Percentiles rank a stretch among this genome's conserved stretches.
These are phyloP conservation scores for Pestalotiopsis sp. DNA, from an alignment of 2,329 filamentous ascomycete genomes.

Conservation along the genomic window DNA sequence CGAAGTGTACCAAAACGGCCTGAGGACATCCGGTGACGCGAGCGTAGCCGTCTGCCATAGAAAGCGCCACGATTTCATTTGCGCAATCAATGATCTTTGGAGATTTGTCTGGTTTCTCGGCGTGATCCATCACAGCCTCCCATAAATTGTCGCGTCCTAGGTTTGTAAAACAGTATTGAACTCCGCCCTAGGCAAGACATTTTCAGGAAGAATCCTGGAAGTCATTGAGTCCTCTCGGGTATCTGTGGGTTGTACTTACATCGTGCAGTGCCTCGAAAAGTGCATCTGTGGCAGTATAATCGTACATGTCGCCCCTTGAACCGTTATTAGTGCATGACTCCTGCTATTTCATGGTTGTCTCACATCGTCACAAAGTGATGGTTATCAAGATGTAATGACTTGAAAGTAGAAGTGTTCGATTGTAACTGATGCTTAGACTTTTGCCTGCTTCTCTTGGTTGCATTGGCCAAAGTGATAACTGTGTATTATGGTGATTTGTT, in stretches of 20 bases:
- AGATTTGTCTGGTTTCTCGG: slow-evolving; percentile 66
- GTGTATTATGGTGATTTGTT: too few relatives aligned
- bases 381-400: too few relatives aligned
- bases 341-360: too few relatives aligned
- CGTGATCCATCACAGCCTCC: slow-evolving; percentile 77
- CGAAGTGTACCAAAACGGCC: slow-evolving; percentile 78
- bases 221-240: not conserved
- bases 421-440: too few relatives aligned
- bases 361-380: too few relatives aligned
- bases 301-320: not conserved
- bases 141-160: slow-evolving; percentile 74
- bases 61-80: slow-evolving; percentile 86
- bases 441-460: too few relatives aligned
- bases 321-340: too few relatives aligned
- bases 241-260: not conserved
- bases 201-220: not conserved
- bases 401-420: too few relatives aligned
- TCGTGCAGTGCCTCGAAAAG: slow-evolving; percentile 58
- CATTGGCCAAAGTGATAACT: too few relatives aligned
- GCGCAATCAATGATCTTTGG: slow-evolving; percentile 78
- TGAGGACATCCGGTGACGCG: slow-evolving; percentile 72
- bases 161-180: slow-evolving; percentile 57
- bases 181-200: slow-evolving; percentile 24
- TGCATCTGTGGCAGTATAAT: slow-evolving; percentile 69
- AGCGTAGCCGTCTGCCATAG: slow-evolving; percentile 82